A percentile compares a stretch with the other conserved stretches of the same genome.
phyloP scores from a whole-genome alignment of 1,284 basidiomycete species.

The Ceratobasidium sp. region DNA sequence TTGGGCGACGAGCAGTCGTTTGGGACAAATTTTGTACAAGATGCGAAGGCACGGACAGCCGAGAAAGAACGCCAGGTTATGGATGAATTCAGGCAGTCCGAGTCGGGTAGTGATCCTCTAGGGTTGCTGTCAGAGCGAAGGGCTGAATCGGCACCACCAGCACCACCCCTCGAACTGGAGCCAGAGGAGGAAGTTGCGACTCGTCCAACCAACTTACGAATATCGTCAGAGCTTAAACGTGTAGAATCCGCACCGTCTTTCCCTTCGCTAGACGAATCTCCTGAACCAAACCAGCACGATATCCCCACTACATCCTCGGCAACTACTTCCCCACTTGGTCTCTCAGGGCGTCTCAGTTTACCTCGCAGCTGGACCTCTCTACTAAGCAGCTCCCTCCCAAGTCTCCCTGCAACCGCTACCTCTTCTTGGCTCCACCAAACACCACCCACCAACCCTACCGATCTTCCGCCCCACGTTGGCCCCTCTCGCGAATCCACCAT shows the following conservation, averaged over 20 bases:
- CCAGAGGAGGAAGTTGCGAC: not conserved
- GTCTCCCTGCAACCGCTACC: slow-evolving; percentile 12
- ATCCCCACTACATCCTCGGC: slow-evolving; percentile 1
- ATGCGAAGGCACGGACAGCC: slow-evolving; percentile 67
- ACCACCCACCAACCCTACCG: slow-evolving; percentile 21
- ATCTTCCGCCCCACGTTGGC: slow-evolving; percentile 17
- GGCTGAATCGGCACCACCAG: not conserved
- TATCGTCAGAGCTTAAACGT: slow-evolving; percentile 21
- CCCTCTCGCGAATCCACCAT: slow-evolving; percentile 37
- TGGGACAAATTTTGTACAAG: slow-evolving; percentile 62
- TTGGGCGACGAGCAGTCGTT: slow-evolving; percentile 13
- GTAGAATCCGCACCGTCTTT: slow-evolving; percentile 30
- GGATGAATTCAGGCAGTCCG: slow-evolving; percentile 61
- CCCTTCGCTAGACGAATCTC: not conserved
- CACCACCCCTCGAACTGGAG: slow-evolving; percentile 5
- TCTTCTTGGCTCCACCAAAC: slow-evolving; percentile 13
- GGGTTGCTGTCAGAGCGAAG: slow-evolving; percentile 29
- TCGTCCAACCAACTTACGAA: not conserved
- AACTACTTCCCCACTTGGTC: slow-evolving; percentile 26
- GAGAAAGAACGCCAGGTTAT: slow-evolving; percentile 67
- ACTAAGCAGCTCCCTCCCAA: slow-evolving; percentile 25
- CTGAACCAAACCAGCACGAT: not conserved
- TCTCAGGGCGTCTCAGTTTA: slow-evolving; percentile 16
- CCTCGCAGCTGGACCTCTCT: slow-evolving; percentile 35
- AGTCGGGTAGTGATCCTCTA: slow-evolving; percentile 26